These are phyloP conservation scores for Mucor mucedo DNA, from an alignment of 371 early-diverging fungal species.

Conservation along the genomic window DNA sequence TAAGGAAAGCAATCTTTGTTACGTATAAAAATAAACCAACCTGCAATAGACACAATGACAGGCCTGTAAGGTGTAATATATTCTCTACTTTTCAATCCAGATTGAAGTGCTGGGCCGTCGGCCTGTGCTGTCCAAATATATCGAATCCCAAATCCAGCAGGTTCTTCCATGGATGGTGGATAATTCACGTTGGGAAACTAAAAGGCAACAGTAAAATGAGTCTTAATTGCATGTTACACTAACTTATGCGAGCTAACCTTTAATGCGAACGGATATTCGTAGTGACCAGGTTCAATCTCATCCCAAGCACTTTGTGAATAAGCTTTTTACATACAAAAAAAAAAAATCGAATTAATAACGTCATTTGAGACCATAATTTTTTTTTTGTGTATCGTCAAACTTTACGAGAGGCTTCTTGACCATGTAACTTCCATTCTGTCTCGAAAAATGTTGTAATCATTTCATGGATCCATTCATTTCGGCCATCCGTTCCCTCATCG, in stretches of 20 bases:
- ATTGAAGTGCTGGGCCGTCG: slow-evolving; percentile 51
- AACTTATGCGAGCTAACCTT: slow-evolving; percentile 35
- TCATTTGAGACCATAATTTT: not conserved
- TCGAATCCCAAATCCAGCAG: slow-evolving; percentile 41
- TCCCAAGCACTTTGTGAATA: slow-evolving; percentile 55
- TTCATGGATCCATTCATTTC: slow-evolving; percentile 51
- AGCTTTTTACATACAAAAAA: slow-evolving; percentile 19
- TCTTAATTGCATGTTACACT: not conserved
- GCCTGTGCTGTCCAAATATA: slow-evolving; percentile 58
- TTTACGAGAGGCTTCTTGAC: slow-evolving; percentile 49
- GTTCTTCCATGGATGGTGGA: slow-evolving; percentile 47
- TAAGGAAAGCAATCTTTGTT: not conserved
- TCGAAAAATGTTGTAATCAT: slow-evolving; percentile 54
- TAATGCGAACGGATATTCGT: slow-evolving; percentile 59
- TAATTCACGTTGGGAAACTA: slow-evolving; percentile 53
- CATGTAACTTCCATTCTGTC: slow-evolving; percentile 51
- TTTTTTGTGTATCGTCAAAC: not conserved
- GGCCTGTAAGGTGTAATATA: slow-evolving; percentile 45
- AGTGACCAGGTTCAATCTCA: slow-evolving; percentile 50
- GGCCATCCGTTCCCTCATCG: slow-evolving; percentile 45
- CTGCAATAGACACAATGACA: slow-evolving; percentile 40
- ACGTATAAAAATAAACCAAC: slow-evolving; percentile 1
- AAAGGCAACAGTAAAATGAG: not conserved
- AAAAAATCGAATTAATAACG: not conserved
- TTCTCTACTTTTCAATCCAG: slow-evolving; percentile 45